phyloP scores from a whole-genome alignment of 345 rosid genomes.

The Populus davidiana region DNA sequence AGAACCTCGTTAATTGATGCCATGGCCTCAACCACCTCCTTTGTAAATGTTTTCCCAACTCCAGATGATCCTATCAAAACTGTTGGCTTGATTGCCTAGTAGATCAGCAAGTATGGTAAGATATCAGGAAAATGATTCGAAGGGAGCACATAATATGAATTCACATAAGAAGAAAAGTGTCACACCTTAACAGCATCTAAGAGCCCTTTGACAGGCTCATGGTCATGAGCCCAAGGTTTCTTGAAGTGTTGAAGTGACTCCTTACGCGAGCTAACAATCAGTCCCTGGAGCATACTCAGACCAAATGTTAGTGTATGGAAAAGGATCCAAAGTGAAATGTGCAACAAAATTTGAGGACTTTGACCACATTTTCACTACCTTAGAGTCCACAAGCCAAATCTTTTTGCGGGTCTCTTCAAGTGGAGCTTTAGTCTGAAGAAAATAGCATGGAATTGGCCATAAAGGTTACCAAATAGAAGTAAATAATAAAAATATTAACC shows the following conservation, averaged over 20 bases:
- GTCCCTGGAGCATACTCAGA: slow-evolving; percentile 51
- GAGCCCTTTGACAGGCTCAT: slow-evolving; percentile 66
- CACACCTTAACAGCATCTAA: slow-evolving; percentile 72
- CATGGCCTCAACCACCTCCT: slow-evolving; percentile 89
- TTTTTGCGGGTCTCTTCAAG: slow-evolving; percentile 78
- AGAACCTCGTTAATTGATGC: slow-evolving; percentile 70
- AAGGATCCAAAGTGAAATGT: background rate
- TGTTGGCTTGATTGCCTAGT: slow-evolving; percentile 83
- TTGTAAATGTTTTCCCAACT: slow-evolving; percentile 84
- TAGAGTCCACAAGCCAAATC: slow-evolving; percentile 97
- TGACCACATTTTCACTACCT: slow-evolving; percentile 41
- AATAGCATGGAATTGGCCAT: slow-evolving; percentile 16
- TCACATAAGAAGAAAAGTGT: background rate
- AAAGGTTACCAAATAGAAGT: slow-evolving; percentile 9
- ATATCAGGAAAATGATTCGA: background rate
- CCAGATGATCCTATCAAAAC: slow-evolving; percentile 94
- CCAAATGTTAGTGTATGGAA: background rate
- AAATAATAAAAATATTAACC: background rate
- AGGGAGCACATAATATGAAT: background rate
- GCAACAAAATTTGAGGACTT: slow-evolving; percentile 1
- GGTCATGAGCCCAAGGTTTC: slow-evolving; percentile 94
- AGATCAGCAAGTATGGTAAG: slow-evolving; percentile 2
- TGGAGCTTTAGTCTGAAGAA: slow-evolving; percentile 53
- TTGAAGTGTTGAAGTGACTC: slow-evolving; percentile 90
- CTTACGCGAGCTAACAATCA: slow-evolving; percentile 66